Conservation (phyloP, 2,329 filamentous ascomycete species). For the Chrysosporium queenslandicum region DNA sequence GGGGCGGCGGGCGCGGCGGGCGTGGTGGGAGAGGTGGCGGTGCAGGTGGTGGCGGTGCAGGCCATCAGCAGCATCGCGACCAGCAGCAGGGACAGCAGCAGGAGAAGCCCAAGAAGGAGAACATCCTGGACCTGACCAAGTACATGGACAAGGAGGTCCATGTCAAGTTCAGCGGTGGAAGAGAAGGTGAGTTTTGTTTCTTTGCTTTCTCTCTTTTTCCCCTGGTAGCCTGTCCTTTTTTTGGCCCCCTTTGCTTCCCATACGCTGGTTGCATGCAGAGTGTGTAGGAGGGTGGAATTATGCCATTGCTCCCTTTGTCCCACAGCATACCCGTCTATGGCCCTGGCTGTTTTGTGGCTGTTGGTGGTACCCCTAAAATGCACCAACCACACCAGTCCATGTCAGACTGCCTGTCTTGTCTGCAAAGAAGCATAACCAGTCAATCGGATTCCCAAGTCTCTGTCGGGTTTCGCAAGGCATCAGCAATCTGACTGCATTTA, state of each 20-base stretch:
- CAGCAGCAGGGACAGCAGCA: constrained; percentile 42
- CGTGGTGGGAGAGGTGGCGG: constrained; percentile 39
- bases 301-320: too few species aligned
- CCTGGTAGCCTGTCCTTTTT: background rate
- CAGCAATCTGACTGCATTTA: background rate
- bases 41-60: constrained; percentile 38
- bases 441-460: background rate
- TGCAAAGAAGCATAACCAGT: background rate
- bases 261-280: too few species aligned
- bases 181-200: constrained; percentile 58
- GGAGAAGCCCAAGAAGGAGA: constrained; percentile 93
- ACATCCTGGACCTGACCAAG: constrained; percentile 87
- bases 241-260: background rate
- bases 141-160: constrained; percentile 95
- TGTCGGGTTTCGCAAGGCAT: background rate
- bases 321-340: too few species aligned
- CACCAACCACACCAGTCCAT: background rate
- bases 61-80: constrained; percentile 37
- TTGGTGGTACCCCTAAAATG: too few species aligned
- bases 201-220: constrained; percentile 1
- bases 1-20: constrained; percentile 30
- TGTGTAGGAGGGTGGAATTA: too few species aligned
- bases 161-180: constrained; percentile 92
- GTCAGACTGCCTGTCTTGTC: background rate
- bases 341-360: too few species aligned